Percentiles rank a stretch among this genome's conserved stretches.
These are phyloP conservation scores for Akanthomyces lecanii DNA, from an alignment of 2,329 filamentous ascomycete species.

Conservation along the genomic window DNA sequence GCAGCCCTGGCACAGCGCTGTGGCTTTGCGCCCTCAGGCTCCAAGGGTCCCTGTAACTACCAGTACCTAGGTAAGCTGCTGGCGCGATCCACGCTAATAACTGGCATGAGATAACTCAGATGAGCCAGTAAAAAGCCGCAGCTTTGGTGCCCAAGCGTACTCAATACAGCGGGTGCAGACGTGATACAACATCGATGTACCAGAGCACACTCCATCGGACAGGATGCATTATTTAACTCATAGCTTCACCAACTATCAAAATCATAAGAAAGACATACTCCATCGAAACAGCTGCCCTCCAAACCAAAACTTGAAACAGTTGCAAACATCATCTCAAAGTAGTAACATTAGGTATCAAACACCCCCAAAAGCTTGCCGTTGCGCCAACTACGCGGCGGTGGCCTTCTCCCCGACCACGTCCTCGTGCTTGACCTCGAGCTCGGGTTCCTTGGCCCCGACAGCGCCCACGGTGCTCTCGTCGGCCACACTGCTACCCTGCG, in stretches of 20 bases:
- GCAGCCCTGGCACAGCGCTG: not conserved
- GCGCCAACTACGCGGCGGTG: not conserved
- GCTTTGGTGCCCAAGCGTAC: too few species aligned
- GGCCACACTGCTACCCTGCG: not conserved
- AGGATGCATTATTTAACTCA: not conserved
- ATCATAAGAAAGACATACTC: conserved; percentile 1
- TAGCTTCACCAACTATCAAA: not conserved
- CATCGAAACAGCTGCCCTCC: conserved; percentile 14
- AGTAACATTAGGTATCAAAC: conserved; percentile 7
- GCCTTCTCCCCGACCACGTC: not conserved
- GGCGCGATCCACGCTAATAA: not conserved
- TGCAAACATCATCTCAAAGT: not conserved
- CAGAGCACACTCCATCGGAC: not conserved
- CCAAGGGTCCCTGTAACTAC: not conserved
- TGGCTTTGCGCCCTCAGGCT: not conserved
- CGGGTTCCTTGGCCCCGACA: not conserved
- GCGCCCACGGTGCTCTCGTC: too few species aligned
- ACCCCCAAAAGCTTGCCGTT: not conserved
- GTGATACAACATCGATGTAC: too few species aligned
- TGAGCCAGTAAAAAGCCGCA: too few species aligned
- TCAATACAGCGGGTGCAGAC: too few species aligned
- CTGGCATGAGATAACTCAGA: too few species aligned
- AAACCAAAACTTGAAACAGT: conserved; percentile 2
- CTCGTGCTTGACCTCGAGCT: not conserved
- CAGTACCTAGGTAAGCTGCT: not conserved